These are phyloP conservation scores for Globisporangium echinulatum DNA, from an alignment of 352 stramenopile species.

Conservation along the genomic window DNA sequence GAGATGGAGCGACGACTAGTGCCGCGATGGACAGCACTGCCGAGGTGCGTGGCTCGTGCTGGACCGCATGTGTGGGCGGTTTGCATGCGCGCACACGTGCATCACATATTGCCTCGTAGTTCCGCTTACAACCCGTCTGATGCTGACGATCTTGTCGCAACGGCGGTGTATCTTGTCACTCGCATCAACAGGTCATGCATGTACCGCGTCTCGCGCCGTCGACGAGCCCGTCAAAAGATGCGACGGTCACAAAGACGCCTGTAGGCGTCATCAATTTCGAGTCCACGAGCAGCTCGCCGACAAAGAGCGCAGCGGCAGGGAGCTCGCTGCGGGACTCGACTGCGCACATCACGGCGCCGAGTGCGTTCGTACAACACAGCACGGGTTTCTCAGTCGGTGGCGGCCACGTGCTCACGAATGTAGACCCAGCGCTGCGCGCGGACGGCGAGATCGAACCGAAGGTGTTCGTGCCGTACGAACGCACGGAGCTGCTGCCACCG, in stretches of 20 bases:
- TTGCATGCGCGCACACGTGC: too few relatives aligned
- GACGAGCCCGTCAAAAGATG: constrained; percentile 48
- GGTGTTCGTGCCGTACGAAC: constrained; percentile 63
- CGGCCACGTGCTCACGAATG: constrained; percentile 27
- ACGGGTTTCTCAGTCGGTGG: constrained; percentile 43
- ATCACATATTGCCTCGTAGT: too few relatives aligned
- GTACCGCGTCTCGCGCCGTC: constrained; percentile 35
- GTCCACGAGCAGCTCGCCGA: constrained; percentile 10
- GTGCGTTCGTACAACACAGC: constrained; percentile 28
- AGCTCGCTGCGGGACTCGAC: constrained; percentile 28
- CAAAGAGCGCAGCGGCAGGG: constrained; percentile 11
- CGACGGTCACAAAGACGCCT: constrained; percentile 13
- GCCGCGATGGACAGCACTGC: too few relatives aligned
- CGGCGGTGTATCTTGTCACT: too few relatives aligned
- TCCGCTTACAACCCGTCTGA: too few relatives aligned
- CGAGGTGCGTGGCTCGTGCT: too few relatives aligned
- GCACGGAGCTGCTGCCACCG: constrained; percentile 40
- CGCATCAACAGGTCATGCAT: constrained; percentile 3
- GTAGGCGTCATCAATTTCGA: constrained; percentile 59
- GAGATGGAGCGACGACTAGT: too few relatives aligned
- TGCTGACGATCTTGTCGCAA: too few relatives aligned
- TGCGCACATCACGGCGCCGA: constrained; percentile 28
- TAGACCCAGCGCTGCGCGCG: constrained; percentile 35
- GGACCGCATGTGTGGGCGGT: too few relatives aligned
- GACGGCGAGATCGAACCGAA: constrained; percentile 66